phyloP scores from a whole-genome alignment of 2,329 filamentous ascomycete genomes.

The Dryadomyces quercus-mongolicae region DNA sequence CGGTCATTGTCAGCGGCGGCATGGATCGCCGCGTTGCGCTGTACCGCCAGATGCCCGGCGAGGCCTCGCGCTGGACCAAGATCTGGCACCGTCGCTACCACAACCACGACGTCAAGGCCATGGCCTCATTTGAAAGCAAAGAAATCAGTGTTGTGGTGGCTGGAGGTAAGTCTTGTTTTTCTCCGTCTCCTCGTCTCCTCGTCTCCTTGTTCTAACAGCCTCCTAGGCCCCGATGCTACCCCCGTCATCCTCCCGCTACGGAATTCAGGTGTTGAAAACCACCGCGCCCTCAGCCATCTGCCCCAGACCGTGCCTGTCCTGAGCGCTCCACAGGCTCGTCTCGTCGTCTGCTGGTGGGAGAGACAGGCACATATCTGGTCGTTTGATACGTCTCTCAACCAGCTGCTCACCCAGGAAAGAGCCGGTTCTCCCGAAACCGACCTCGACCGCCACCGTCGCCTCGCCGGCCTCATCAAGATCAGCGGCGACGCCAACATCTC shows the following conservation, averaged over 20 bases:
- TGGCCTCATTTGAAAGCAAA: slow-evolving; percentile 78
- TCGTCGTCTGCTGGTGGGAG: slow-evolving; percentile 89
- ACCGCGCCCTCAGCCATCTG: slow-evolving; percentile 69
- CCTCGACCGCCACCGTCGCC: slow-evolving; percentile 42
- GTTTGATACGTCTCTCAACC: slow-evolving; percentile 31
- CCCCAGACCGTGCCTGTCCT: slow-evolving; percentile 65
- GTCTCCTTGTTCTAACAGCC: neutral
- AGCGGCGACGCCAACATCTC: slow-evolving; percentile 74
- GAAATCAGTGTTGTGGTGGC: slow-evolving; percentile 80
- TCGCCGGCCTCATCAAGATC: slow-evolving; percentile 56
- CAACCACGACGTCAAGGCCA: slow-evolving; percentile 86
- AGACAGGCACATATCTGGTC: slow-evolving; percentile 77
- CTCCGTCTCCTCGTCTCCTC: neutral
- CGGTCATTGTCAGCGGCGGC: slow-evolving; percentile 74
- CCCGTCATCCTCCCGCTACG: slow-evolving; percentile 72
- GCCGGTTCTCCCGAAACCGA: slow-evolving; percentile 24
- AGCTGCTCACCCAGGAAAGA: slow-evolving; percentile 30
- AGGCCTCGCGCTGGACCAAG: slow-evolving; percentile 65
- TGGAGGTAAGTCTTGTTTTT: slow-evolving; percentile 51
- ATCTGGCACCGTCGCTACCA: slow-evolving; percentile 80
- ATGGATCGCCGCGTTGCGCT: slow-evolving; percentile 82
- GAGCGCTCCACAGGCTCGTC: slow-evolving; percentile 59
- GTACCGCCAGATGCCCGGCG: slow-evolving; percentile 54
- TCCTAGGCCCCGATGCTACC: slow-evolving; percentile 69
- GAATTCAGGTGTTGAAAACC: slow-evolving; percentile 66